Percentiles rank a stretch among this genome's conserved stretches.
Evolutionary conservation across 306 rosid genomes (phyloP).

Genomic region (Gastrolobium villosum): DNA sequence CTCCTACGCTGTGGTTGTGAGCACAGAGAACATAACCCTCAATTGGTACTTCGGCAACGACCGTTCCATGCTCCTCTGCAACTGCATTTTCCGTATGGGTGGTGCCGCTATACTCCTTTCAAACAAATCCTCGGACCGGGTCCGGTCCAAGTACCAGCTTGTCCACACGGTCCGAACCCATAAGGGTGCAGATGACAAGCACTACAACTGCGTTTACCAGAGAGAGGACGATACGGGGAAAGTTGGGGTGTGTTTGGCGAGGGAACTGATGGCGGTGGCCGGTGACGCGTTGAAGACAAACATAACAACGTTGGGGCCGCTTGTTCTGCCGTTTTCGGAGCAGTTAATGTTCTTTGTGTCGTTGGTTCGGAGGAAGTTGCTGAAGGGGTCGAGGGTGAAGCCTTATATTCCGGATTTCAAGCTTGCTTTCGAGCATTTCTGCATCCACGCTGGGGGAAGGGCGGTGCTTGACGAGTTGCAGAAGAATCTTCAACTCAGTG

Average conservation of each 20-base stretch:
- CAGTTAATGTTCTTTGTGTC: constrained; percentile 73
- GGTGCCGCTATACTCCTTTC: constrained; percentile 86
- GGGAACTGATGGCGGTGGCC: constrained; percentile 89
- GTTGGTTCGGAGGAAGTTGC: constrained; percentile 61
- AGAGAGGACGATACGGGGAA: constrained; percentile 73
- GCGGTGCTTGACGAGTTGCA: constrained; percentile 86
- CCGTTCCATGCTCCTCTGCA: constrained; percentile 81
- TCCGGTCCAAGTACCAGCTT: constrained; percentile 76
- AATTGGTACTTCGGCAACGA: constrained; percentile 97
- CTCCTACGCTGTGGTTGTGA: constrained; percentile 75
- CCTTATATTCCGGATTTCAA: constrained; percentile 93
- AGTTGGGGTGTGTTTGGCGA: constrained; percentile 73
- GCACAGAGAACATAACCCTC: constrained; percentile 84
- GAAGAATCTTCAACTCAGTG: constrained; percentile 79
- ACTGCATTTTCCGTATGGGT: constrained; percentile 94
- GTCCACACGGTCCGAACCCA: constrained; percentile 91
- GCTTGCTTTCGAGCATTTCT: constrained; percentile 90
- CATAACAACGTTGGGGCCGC: constrained; percentile 85
- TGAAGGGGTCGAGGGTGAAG: constrained; percentile 58
- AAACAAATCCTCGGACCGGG: constrained; percentile 56
- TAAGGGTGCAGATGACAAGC: constrained; percentile 75
- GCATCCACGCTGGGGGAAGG: constrained; percentile 94
- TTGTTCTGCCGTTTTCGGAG: constrained; percentile 84
- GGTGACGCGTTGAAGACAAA: constrained; percentile 89
- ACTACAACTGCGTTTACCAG: constrained; percentile 85